Conservation (phyloP, 2,329 filamentous ascomycete species). For the Cytospora paraplurivora region DNA sequence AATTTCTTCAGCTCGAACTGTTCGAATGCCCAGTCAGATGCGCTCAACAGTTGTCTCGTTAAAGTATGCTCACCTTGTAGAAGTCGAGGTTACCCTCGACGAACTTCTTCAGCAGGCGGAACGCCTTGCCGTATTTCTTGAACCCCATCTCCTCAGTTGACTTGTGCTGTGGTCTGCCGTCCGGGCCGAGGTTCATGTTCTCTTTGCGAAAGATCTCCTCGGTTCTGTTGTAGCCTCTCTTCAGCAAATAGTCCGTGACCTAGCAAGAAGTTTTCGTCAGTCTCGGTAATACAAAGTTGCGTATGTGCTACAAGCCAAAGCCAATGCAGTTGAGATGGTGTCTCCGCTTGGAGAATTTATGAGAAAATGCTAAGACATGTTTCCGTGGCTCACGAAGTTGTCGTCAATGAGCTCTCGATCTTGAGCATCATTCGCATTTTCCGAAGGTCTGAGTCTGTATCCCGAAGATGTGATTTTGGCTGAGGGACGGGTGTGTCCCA, state of each 20-base stretch:
- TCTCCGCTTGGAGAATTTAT: background rate
- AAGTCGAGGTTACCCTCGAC: constrained; percentile 90
- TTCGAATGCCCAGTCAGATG: constrained; percentile 29
- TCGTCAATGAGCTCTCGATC: background rate
- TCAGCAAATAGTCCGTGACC: constrained; percentile 92
- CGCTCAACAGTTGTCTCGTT: no score
- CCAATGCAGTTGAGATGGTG: background rate
- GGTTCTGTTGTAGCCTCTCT: constrained; percentile 90
- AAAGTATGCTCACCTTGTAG: constrained; percentile 69
- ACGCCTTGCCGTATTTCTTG: constrained; percentile 77
- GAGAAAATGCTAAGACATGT: background rate
- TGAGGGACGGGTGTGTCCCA: background rate
- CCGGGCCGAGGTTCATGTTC: constrained; percentile 78
- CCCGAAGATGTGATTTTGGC: background rate
- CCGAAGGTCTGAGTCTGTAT: background rate
- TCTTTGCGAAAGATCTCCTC: constrained; percentile 92
- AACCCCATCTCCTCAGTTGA: constrained; percentile 70
- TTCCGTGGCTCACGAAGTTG: background rate
- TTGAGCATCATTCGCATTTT: background rate
- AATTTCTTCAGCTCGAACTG: constrained; percentile 85
- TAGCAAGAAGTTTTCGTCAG: constrained; percentile 33
- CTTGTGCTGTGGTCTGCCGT: constrained; percentile 72
- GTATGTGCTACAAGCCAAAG: background rate
- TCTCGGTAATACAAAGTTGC: background rate
- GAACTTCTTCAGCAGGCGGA: constrained; percentile 74